Base-by-base conservation (phyloP, 805 yeast genomes). In the Kuraishia floccosa region DNA sequence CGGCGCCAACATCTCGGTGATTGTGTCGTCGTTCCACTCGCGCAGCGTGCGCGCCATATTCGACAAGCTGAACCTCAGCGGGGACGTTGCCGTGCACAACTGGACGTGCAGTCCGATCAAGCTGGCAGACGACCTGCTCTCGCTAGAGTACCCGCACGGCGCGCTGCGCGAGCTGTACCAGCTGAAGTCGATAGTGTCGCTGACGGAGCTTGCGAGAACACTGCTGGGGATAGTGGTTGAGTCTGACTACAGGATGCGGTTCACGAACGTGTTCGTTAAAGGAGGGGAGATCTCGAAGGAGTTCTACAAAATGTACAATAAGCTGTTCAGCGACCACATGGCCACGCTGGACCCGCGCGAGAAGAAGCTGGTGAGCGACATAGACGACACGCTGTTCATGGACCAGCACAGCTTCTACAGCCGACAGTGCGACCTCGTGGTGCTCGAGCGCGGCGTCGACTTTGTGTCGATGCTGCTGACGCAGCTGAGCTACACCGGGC, bases 401-500 rank as follows among this genome's bases (percentile, higher is more conserved):
- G 58, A 54, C 32, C 44, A 45, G 19, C 53, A 47, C 34, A 47
- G 56, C 30, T 41, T 52, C 53, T 46, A 51, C 53, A 34, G 41
- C 35, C 46, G 50, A 28, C 76, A 76, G 35, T 67, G 75, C 31
- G 93, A 89, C 45, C 54, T 87, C 18, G 63, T 89, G 5, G 76
- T 87, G 1, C 46, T 89, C 14, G 97, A 89, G 46, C 60, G 98
- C 29, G 71, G 76, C 32, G 50, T 77, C 18, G 98, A 89, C 53
- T 65, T 71, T 26, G 50, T 81, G 4, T 72, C 94, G 2, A 77
- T 85, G 1, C 44, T 84, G 8, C 54, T 85, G 33, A 72, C 76
- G 17, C 96, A 87, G 43, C 54, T 87, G 42, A 81, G 85, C 2
- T 89, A 87, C 49, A 61, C 70, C 12, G 98, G 97, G 0, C 58